phyloP scores from a whole-genome alignment of 2,329 filamentous ascomycete species.

The Epichloe aotearoae region DNA sequence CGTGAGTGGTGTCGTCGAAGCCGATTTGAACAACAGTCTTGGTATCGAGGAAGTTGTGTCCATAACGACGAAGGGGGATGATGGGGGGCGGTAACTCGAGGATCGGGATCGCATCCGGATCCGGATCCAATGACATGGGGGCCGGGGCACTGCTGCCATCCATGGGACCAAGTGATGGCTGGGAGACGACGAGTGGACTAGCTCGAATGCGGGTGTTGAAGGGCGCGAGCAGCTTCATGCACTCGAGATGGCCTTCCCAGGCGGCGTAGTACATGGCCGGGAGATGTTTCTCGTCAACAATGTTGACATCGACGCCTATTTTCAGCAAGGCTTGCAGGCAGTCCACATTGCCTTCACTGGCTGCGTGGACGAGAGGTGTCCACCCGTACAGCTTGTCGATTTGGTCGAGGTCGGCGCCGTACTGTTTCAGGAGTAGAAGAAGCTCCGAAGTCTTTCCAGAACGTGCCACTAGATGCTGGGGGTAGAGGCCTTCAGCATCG shows the following conservation, averaged over 20 bases:
- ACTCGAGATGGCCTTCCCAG: constrained; percentile 92
- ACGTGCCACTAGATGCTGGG: constrained; percentile 90
- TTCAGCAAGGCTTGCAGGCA: constrained; percentile 74
- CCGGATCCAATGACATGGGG: constrained; percentile 59
- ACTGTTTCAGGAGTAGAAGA: constrained; percentile 65
- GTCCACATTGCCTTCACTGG: constrained; percentile 86
- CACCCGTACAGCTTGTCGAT: constrained; percentile 93
- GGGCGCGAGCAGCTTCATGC: constrained; percentile 74
- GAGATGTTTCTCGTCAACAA: constrained; percentile 81
- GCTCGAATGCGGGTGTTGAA: constrained; percentile 31
- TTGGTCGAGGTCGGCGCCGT: constrained; percentile 83
- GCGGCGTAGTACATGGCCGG: constrained; percentile 97
- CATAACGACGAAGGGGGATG: constrained; percentile 85
- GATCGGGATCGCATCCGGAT: constrained; percentile 81
- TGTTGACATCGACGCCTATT: constrained; percentile 63
- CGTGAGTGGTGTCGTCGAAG: constrained; percentile 62
- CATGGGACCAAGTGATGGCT: constrained; percentile 29
- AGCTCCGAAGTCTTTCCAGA: constrained; percentile 73
- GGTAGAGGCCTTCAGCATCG: constrained; percentile 90
- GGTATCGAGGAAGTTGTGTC: constrained; percentile 95
- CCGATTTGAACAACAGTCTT: constrained; percentile 92
- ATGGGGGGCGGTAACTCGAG: constrained; percentile 90
- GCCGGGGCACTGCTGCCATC: constrained; percentile 37
- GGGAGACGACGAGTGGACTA: constrained; percentile 30
- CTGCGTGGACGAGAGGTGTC: constrained; percentile 93